These are phyloP conservation scores for Ustilago trichophora DNA, from an alignment of 1,284 basidiomycete genomes.

Conservation along the genomic window DNA sequence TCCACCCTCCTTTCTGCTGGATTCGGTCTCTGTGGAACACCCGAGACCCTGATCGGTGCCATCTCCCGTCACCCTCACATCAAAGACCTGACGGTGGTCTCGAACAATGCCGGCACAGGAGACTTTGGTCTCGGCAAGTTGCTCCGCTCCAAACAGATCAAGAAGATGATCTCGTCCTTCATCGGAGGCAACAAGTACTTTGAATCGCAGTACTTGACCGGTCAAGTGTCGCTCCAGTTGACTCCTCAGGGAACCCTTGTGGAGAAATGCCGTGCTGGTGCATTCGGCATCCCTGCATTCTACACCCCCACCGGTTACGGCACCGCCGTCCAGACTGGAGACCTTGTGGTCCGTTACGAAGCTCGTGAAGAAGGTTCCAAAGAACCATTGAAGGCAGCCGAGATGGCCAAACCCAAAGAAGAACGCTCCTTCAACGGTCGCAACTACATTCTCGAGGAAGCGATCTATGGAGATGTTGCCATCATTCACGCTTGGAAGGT, in stretches of 20 bases:
- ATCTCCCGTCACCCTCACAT: slow-evolving; percentile 48
- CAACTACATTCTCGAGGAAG: slow-evolving; percentile 85
- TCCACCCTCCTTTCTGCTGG: slow-evolving; percentile 58
- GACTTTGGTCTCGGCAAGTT: slow-evolving; percentile 60
- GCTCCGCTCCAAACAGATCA: slow-evolving; percentile 51
- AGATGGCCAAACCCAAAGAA: slow-evolving; percentile 73
- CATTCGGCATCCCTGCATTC: slow-evolving; percentile 94
- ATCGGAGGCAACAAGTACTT: slow-evolving; percentile 65
- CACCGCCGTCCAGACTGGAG: slow-evolving; percentile 68
- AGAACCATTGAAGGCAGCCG: slow-evolving; percentile 54
- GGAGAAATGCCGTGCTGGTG: slow-evolving; percentile 88
- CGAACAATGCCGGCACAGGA: slow-evolving; percentile 65
- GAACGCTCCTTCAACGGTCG: slow-evolving; percentile 81
- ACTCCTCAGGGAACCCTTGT: slow-evolving; percentile 75
- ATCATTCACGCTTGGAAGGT: slow-evolving; percentile 94
- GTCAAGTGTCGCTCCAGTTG: slow-evolving; percentile 59
- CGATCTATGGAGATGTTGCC: slow-evolving; percentile 85
- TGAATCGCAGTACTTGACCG: slow-evolving; percentile 59
- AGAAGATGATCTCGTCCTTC: slow-evolving; percentile 61
- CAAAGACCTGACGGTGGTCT: slow-evolving; percentile 58
- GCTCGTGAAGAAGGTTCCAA: slow-evolving; percentile 31
- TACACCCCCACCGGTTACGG: slow-evolving; percentile 85
- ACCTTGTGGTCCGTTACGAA: slow-evolving; percentile 66
- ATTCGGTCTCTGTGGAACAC: slow-evolving; percentile 65
- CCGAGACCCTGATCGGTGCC: slow-evolving; percentile 62